Percentiles rank a stretch among this genome's conserved stretches.
Conservation (phyloP, 371 early-diverging fungal genomes). For the Capniomyces stellatus region DNA sequence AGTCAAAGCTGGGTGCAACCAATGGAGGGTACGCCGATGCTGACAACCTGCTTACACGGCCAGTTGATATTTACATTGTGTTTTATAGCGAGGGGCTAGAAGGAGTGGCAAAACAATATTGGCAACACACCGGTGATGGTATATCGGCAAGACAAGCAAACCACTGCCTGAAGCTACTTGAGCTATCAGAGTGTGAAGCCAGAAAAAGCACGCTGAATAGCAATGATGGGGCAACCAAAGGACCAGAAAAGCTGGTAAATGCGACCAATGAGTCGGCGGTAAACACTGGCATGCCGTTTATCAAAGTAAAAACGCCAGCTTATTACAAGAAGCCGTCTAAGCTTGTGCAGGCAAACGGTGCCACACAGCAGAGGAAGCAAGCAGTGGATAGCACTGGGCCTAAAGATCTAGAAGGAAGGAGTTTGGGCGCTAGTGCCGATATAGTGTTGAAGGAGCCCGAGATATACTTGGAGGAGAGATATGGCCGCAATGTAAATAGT, state of each 20-base stretch:
- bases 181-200: not conserved
- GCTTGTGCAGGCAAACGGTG: not conserved
- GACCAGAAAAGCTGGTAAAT: not conserved
- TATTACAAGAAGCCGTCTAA: not conserved
- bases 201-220: too few relatives aligned
- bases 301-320: slow-evolving; percentile 3
- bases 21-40: not conserved
- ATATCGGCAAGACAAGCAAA: slow-evolving; percentile 77
- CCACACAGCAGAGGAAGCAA: not conserved
- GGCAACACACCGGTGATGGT: slow-evolving; percentile 89
- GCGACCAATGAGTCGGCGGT: too few relatives aligned
- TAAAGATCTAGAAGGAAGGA: too few relatives aligned
- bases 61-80: slow-evolving; percentile 40
- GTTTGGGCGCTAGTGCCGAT: not conserved
- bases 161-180: slow-evolving; percentile 41
- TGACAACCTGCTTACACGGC: slow-evolving; percentile 4
- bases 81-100: slow-evolving; percentile 50
- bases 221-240: not conserved
- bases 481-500: slow-evolving; percentile 72
- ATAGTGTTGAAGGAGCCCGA: slow-evolving; percentile 7
- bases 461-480: slow-evolving; percentile 72
- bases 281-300: not conserved
- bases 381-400: too few relatives aligned
- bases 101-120: slow-evolving; percentile 64
- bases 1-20: too few relatives aligned